Percentiles rank a stretch among this genome's conserved stretches.
phyloP scores from a whole-genome alignment of 1,284 basidiomycete species.

The Tilletiaria anomala region DNA sequence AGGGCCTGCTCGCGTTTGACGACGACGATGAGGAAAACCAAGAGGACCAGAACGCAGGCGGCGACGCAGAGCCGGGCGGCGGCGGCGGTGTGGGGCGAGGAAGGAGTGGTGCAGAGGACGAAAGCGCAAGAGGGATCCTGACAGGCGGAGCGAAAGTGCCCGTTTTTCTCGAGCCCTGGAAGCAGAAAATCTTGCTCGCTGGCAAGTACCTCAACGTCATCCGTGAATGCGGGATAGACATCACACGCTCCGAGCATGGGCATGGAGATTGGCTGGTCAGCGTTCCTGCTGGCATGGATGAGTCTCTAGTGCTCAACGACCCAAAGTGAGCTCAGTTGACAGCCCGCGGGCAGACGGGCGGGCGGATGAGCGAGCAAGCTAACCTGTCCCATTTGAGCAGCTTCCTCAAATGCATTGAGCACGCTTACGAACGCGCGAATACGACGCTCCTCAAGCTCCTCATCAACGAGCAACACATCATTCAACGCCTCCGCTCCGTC shows the following conservation, averaged over 20 bases:
- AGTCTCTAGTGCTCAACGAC: conserved; percentile 28
- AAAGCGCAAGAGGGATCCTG: conserved; percentile 45
- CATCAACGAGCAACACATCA: conserved; percentile 30
- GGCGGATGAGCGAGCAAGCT: neutral
- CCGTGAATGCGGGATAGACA: conserved; percentile 35
- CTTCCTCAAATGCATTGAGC: conserved; percentile 31
- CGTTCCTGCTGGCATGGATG: too few species aligned
- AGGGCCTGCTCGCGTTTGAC: conserved; percentile 17
- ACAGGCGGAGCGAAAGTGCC: conserved; percentile 38
- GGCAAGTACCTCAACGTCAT: conserved; percentile 39
- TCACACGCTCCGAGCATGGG: conserved; percentile 3
- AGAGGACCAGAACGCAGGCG: conserved; percentile 9
- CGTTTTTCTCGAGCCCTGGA: conserved; percentile 36
- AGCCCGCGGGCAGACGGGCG: too few species aligned
- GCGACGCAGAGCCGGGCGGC: too few species aligned
- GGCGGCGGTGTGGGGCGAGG: too few species aligned
- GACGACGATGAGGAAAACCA: conserved; percentile 15
- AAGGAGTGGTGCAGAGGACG: too few species aligned
- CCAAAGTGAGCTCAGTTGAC: conserved; percentile 11
- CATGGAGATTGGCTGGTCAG: too few species aligned
- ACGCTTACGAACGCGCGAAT: conserved; percentile 34
- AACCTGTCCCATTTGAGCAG: conserved; percentile 5
- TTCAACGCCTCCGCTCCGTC: conserved; percentile 28
- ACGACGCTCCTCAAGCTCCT: conserved; percentile 29
- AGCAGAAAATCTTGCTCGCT: conserved; percentile 36